These are phyloP conservation scores for Microdochium trichocladiopsis DNA, from an alignment of 2,329 filamentous ascomycete genomes.

Conservation along the genomic window DNA sequence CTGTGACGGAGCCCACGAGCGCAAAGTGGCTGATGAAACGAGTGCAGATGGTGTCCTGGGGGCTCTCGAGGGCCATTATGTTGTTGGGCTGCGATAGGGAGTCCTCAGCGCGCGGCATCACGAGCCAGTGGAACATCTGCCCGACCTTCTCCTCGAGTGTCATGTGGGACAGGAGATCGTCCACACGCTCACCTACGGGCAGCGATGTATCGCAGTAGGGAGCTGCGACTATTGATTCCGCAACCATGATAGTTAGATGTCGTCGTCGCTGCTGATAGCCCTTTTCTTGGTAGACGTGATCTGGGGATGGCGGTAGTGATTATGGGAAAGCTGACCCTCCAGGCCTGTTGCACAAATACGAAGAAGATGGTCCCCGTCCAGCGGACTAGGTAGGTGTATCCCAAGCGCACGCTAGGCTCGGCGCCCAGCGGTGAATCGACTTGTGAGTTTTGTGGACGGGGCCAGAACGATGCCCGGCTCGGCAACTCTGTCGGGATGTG, in stretches of 20 bases:
- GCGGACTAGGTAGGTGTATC: not conserved
- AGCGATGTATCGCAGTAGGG: conserved; percentile 23
- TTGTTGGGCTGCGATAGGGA: conserved; percentile 8
- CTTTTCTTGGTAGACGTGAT: not conserved
- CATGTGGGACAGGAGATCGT: conserved; percentile 37
- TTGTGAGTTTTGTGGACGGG: not conserved
- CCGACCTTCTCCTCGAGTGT: conserved; percentile 39
- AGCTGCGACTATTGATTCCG: not conserved
- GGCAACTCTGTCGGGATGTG: not conserved
- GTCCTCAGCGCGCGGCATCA: conserved; percentile 18
- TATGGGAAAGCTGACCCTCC: not conserved
- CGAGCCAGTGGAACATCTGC: conserved; percentile 35
- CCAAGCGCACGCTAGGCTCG: not conserved
- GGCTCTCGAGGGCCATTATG: not conserved
- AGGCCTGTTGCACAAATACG: not conserved
- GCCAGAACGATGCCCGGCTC: not conserved
- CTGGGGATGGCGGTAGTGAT: not conserved
- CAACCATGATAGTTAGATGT: not conserved
- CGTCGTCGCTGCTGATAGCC: not conserved
- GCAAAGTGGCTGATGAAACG: conserved; percentile 35
- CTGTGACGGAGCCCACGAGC: conserved; percentile 29
- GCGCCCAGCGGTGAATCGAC: not conserved
- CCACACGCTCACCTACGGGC: conserved; percentile 35
- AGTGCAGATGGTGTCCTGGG: conserved; percentile 18
- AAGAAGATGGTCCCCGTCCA: not conserved